Evolutionary conservation across 2,329 filamentous ascomycete genomes (phyloP).

Genomic region (Botrytis aclada): DNA sequence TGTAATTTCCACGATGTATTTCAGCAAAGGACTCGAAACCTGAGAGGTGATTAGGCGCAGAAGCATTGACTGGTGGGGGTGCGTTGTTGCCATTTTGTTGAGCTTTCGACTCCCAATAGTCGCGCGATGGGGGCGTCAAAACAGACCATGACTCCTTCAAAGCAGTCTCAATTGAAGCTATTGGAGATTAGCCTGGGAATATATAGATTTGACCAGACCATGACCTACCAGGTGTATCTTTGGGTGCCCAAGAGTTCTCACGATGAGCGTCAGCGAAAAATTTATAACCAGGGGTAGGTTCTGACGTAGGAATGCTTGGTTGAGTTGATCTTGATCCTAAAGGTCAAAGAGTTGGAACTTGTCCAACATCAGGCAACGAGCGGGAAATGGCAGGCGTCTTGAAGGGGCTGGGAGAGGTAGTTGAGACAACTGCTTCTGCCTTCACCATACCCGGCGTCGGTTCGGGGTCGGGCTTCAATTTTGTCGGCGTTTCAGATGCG

Average conservation of each 20-base stretch:
- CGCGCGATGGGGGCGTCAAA: background rate
- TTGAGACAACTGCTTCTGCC: background rate
- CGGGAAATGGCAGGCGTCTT: background rate
- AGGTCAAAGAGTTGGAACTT: background rate
- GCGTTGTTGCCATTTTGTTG: background rate
- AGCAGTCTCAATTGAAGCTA: background rate
- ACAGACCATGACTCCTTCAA: background rate
- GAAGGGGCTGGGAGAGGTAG: background rate
- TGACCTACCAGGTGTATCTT: background rate
- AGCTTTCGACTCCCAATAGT: background rate
- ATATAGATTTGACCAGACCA: no score
- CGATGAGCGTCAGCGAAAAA: constrained; percentile 1
- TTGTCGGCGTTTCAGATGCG: no score
- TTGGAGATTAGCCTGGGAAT: background rate
- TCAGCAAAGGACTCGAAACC: background rate
- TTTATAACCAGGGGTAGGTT: background rate
- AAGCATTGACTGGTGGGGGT: background rate
- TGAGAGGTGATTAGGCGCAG: background rate
- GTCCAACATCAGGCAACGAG: background rate
- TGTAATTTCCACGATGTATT: background rate
- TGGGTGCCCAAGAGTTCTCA: background rate
- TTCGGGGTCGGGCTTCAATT: background rate
- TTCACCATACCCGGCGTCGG: background rate
- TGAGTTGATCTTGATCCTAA: background rate
- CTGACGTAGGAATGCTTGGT: background rate